Evolutionary conservation across 208 protist genomes (phyloP).

Genomic region (Crithidia bombi): DNA sequence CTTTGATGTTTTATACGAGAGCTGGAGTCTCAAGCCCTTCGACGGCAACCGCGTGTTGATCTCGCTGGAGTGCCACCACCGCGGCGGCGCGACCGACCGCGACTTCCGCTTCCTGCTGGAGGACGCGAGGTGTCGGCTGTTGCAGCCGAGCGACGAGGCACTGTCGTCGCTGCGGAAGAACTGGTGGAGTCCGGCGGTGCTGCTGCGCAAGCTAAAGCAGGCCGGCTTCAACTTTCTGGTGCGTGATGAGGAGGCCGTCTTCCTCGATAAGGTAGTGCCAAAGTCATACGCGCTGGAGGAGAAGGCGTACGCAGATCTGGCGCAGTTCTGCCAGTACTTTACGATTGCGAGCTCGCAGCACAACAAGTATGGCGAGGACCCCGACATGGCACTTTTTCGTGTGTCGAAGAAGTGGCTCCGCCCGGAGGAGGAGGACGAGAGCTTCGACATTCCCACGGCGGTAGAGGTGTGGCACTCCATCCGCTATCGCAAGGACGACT

Average conservation of each 20-base stretch:
- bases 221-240: slow-evolving; percentile 91
- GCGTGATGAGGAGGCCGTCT: slow-evolving; percentile 73
- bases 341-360: slow-evolving; percentile 77
- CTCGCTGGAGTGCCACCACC: slow-evolving; percentile 73
- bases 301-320: slow-evolving; percentile 89
- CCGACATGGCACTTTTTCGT: slow-evolving; percentile 90
- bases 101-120: slow-evolving; percentile 87
- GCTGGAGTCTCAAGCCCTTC: slow-evolving; percentile 79
- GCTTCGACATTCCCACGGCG: slow-evolving; percentile 35
- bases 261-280: slow-evolving; percentile 68
- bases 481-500: slow-evolving; percentile 80
- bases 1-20: slow-evolving; percentile 91
- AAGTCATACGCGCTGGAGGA: slow-evolving; percentile 75
- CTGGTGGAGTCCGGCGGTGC: slow-evolving; percentile 76
- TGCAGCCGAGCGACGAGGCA: slow-evolving; percentile 82
- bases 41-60: slow-evolving; percentile 75
- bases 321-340: slow-evolving; percentile 85
- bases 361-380: slow-evolving; percentile 89
- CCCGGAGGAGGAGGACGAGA: slow-evolving; percentile 50
- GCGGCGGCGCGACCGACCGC: slow-evolving; percentile 83
- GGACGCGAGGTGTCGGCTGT: slow-evolving; percentile 78
- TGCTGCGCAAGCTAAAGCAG: slow-evolving; percentile 80
- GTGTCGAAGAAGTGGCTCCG: slow-evolving; percentile 57
- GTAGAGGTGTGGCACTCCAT: slow-evolving; percentile 65
- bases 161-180: slow-evolving; percentile 60